Conservation (phyloP, 305 asterid genomes). For the Euphrasia arctica region DNA sequence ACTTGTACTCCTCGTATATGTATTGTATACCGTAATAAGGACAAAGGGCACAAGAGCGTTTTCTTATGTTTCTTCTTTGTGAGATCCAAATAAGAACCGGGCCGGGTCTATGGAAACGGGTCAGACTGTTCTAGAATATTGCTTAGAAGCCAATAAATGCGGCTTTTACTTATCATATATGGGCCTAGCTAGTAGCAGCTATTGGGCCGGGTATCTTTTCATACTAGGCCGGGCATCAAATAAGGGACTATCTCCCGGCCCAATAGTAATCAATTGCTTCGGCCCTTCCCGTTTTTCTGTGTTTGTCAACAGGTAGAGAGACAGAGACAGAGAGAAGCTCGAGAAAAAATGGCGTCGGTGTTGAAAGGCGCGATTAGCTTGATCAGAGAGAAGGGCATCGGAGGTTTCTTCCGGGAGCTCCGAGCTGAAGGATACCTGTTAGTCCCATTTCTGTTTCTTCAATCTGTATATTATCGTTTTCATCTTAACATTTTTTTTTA, state of each 20-base stretch:
- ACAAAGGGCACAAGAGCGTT: too few relatives aligned
- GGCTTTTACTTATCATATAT: too few relatives aligned
- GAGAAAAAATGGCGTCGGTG: slow-evolving; percentile 60
- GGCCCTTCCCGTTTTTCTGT: neutral
- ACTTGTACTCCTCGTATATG: slow-evolving; percentile 31
- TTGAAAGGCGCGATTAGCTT: slow-evolving; percentile 63
- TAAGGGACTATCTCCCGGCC: neutral
- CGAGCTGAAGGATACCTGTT: slow-evolving; percentile 73
- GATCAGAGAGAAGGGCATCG: slow-evolving; percentile 73
- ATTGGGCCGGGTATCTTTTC: too few relatives aligned
- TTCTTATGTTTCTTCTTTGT: too few relatives aligned
- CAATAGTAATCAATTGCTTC: too few relatives aligned
- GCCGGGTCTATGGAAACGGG: too few relatives aligned
- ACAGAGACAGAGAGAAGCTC: neutral
- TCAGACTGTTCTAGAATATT: too few relatives aligned
- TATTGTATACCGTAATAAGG: too few relatives aligned
- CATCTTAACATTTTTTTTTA: neutral
- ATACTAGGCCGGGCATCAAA: too few relatives aligned
- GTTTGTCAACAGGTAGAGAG: neutral
- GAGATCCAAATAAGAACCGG: too few relatives aligned
- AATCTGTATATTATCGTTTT: neutral
- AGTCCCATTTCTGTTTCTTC: slow-evolving; percentile 25
- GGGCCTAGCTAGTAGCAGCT: too few relatives aligned
- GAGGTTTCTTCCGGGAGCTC: slow-evolving; percentile 60
- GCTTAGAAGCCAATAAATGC: too few relatives aligned